phyloP scores from a whole-genome alignment of 257 asterid species.

The Marsdenia floribunda region DNA sequence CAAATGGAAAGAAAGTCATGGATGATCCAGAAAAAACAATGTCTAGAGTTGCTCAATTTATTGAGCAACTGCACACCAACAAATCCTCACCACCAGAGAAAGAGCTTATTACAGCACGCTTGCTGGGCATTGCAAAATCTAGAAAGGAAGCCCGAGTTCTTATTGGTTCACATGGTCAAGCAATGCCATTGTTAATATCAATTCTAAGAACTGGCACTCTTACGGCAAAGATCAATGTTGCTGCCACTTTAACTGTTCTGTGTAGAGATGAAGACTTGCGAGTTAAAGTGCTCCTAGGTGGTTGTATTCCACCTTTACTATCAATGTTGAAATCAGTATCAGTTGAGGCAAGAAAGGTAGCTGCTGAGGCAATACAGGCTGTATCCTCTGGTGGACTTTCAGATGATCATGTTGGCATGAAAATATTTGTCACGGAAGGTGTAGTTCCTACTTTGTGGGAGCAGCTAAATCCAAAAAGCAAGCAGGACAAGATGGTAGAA shows the following conservation, averaged over 20 bases:
- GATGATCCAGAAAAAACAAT: slow-evolving; percentile 58
- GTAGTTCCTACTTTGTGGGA: slow-evolving; percentile 84
- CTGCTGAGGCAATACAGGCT: slow-evolving; percentile 75
- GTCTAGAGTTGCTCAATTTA: slow-evolving; percentile 64
- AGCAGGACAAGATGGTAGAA: slow-evolving; percentile 73
- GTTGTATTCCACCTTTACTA: slow-evolving; percentile 82
- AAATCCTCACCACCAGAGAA: slow-evolving; percentile 64
- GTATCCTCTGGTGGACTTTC: slow-evolving; percentile 69
- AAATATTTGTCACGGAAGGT: slow-evolving; percentile 74
- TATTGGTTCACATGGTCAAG: slow-evolving; percentile 80
- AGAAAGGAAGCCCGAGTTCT: slow-evolving; percentile 77
- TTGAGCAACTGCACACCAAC: slow-evolving; percentile 72
- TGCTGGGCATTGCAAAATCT: slow-evolving; percentile 74
- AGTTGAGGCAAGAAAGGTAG: slow-evolving; percentile 70
- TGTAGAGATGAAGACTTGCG: slow-evolving; percentile 75
- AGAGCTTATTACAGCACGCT: slow-evolving; percentile 83
- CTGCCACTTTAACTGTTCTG: slow-evolving; percentile 58
- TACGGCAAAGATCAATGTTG: slow-evolving; percentile 63
- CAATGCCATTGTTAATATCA: slow-evolving; percentile 82
- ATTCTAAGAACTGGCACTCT: slow-evolving; percentile 69
- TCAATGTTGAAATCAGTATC: slow-evolving; percentile 64
- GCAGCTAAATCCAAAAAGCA: slow-evolving; percentile 44
- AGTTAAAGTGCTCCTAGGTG: slow-evolving; percentile 81
- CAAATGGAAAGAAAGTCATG: slow-evolving; percentile 59
- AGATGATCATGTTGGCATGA: slow-evolving; percentile 75